Evolutionary conservation across 352 stramenopile species (phyloP), one percentile per base, ranked within the genome.

Genomic region (Pythium guiyangense): DNA sequence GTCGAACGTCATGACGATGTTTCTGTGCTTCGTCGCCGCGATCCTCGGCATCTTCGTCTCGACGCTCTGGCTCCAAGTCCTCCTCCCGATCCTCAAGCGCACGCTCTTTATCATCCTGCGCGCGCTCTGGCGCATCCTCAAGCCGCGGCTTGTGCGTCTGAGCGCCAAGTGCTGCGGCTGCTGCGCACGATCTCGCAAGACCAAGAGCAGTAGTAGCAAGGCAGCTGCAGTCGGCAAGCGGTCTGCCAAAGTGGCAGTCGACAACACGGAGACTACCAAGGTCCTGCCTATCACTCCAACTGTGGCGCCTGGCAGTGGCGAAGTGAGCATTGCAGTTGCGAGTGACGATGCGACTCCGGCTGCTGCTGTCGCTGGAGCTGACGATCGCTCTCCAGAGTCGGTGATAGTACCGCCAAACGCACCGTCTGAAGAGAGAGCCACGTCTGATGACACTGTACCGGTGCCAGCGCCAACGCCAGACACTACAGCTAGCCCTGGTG

Each of bases 1-100:
- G 22, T 67, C 77, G 10, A 89, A 92, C 66, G 76, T 79, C 18
- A 85, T 90, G 77, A 59, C 86, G 26, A 73, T 91, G 50, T 85
- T 90, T 22, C 42, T 92, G 1, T 67, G 88, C n/a, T 84, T 88
- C 14, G 54, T 78, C 14, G 15, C 31, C 2, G 31, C 12, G 31
- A 9, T 37, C 8, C 2, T 77, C n/a, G 39, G 39, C 39, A 47
- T 47, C 42, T 12, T 47, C 17, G 47, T 94, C 5, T 88, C 83
- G 49, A 70, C 73, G 0, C 60, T 94, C 2, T 81, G 74, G 64
- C 49, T 63, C 1, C 68, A 69, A 2, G 55, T 93, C 20, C 34
- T 91, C 17, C 63, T 73, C 15, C 84, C 83, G 5, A 51, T 90
- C 18, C 39, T 45, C 15, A 18, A 45, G 18, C 39, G 39, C 14